phyloP scores from a whole-genome alignment of 257 asterid species.

The Oldenlandia corymbosa region DNA sequence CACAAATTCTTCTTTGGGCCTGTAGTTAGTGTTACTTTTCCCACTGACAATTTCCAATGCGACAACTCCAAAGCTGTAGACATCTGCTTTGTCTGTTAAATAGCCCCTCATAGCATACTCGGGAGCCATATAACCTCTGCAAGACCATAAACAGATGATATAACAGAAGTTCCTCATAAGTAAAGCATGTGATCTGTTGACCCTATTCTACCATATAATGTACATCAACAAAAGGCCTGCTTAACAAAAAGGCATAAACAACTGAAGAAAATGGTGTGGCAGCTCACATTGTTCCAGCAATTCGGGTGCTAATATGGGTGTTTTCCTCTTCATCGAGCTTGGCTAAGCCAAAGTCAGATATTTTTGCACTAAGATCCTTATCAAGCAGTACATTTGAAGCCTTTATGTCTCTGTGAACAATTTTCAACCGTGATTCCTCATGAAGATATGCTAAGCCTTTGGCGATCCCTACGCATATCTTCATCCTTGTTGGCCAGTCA shows the following conservation, averaged over 20 bases:
- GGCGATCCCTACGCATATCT: constrained; percentile 37
- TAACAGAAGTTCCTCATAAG: neutral
- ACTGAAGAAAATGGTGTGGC: neutral
- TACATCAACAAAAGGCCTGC: too few relatives aligned
- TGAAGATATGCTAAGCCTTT: constrained; percentile 43
- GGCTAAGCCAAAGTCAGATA: constrained; percentile 48
- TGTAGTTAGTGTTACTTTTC: constrained; percentile 43
- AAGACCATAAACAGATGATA: neutral
- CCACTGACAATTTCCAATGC: constrained; percentile 45
- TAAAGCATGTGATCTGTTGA: neutral
- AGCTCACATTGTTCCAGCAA: constrained; percentile 44
- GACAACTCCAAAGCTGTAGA: constrained; percentile 43
- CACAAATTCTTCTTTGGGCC: constrained; percentile 48
- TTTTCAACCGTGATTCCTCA: constrained; percentile 43
- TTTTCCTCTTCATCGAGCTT: constrained; percentile 44
- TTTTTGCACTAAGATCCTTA: constrained; percentile 39
- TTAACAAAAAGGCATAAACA: neutral
- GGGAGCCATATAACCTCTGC: constrained; percentile 47
- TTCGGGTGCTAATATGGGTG: constrained; percentile 47
- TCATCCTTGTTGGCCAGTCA: constrained; percentile 37
- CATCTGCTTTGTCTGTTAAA: constrained; percentile 47
- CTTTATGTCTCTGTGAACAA: constrained; percentile 42
- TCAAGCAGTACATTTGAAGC: constrained; percentile 41
- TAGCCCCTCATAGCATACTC: constrained; percentile 52
- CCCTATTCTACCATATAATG: neutral